A percentile compares a stretch with the other conserved stretches of the same genome.
phyloP scores from a whole-genome alignment of 148 eudicot species.

The Spergularia bocconei region DNA sequence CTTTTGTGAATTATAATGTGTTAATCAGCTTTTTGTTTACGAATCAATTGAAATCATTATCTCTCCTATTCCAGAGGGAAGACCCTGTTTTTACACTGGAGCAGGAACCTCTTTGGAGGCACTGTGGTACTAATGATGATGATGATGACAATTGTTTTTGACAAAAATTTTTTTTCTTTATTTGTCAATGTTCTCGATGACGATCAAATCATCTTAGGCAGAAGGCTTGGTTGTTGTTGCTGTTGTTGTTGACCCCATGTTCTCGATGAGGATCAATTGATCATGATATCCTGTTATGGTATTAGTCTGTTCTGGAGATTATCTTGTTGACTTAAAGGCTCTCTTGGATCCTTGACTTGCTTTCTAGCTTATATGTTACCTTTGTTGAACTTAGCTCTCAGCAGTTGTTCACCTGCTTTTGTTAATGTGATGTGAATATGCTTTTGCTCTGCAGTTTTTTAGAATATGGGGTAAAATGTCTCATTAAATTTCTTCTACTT shows the following conservation, averaged over 20 bases:
- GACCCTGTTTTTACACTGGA: neutral
- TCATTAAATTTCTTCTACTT: slow-evolving; percentile 11
- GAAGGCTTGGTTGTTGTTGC: no score
- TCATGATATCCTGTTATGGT: neutral
- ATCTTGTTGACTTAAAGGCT: slow-evolving; percentile 2
- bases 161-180: neutral
- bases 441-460: neutral
- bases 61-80: no score
- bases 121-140: neutral
- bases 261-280: neutral
- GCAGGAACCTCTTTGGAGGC: slow-evolving; percentile 4
- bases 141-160: slow-evolving; percentile 6
- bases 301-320: neutral
- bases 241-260: neutral
- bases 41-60: neutral
- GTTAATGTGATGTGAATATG: slow-evolving; percentile 2
- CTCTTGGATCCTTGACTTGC: neutral
- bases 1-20: neutral
- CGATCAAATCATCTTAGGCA: neutral
- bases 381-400: neutral
- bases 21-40: neutral
- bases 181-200: neutral
- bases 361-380: neutral
- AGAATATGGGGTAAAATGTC: neutral
- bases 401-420: neutral